Conservation (phyloP, 2,329 filamentous ascomycete species). For the Paecilomyces dactylethromorphus region DNA sequence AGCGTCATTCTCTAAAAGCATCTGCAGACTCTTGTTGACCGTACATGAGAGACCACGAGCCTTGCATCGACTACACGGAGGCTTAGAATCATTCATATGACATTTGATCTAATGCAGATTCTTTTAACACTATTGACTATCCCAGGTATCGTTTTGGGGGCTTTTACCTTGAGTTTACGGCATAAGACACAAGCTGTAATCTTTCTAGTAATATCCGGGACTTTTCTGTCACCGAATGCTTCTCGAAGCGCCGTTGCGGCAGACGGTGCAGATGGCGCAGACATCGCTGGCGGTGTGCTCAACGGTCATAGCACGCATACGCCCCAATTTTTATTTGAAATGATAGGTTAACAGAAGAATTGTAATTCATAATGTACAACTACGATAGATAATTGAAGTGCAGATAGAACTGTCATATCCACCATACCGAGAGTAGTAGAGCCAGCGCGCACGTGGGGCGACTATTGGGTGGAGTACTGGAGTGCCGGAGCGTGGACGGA, state of each 20-base stretch:
- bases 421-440: not conserved
- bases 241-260: not conserved
- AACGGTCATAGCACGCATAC: not conserved
- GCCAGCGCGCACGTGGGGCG: not conserved
- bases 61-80: constrained; percentile 7
- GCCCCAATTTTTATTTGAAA: not conserved
- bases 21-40: constrained; percentile 7
- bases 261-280: not conserved
- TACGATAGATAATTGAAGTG: not conserved
- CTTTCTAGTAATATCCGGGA: constrained; percentile 27
- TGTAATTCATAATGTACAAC: not conserved
- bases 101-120: constrained; percentile 4
- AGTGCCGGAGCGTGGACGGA: not conserved
- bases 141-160: not conserved
- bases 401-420: not conserved
- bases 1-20: constrained; percentile 5
- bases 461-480: not conserved
- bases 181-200: constrained; percentile 25
- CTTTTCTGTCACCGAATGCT: constrained; percentile 23
- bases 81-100: constrained; percentile 2
- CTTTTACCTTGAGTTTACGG: constrained; percentile 20
- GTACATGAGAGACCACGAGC: constrained; percentile 4
- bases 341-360: not conserved
- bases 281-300: not conserved
- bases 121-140: not conserved